Evolutionary conservation across 805 yeast species (phyloP).

Genomic region (Metschnikowia noctiluminum): DNA sequence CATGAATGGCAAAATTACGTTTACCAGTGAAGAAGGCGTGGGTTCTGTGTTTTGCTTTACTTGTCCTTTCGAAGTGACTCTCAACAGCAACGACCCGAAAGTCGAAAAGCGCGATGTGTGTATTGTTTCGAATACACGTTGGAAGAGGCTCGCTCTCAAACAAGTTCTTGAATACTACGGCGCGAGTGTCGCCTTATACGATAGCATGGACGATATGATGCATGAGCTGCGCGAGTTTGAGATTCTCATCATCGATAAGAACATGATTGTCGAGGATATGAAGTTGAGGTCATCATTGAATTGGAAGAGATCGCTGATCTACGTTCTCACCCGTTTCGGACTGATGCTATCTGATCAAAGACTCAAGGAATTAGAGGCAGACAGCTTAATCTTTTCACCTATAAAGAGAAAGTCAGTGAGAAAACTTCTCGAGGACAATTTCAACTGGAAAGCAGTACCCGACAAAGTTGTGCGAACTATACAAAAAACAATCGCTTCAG

Average conservation of each 20-base stretch:
- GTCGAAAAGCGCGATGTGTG: slow-evolving; percentile 21
- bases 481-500: slow-evolving; percentile 1
- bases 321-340: slow-evolving; percentile 30
- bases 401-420: slow-evolving; percentile 25
- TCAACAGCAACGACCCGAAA: slow-evolving; percentile 13
- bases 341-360: slow-evolving; percentile 22
- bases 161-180: slow-evolving; percentile 35
- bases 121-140: slow-evolving; percentile 30
- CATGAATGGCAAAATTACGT: slow-evolving; percentile 47
- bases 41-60: slow-evolving; percentile 46
- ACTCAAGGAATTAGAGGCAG: slow-evolving; percentile 18
- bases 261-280: slow-evolving; percentile 10
- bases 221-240: slow-evolving; percentile 11
- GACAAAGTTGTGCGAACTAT: slow-evolving; percentile 5
- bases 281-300: slow-evolving; percentile 1
- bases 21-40: slow-evolving; percentile 43
- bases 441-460: slow-evolving; percentile 4
- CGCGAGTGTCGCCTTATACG: slow-evolving; percentile 25
- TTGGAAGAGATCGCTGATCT: slow-evolving; percentile 16
- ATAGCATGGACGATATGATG: slow-evolving; percentile 16
- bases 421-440: slow-evolving; percentile 6
- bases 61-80: slow-evolving; percentile 29
- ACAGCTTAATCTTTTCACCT: slow-evolving; percentile 28
- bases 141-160: slow-evolving; percentile 30
- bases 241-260: slow-evolving; percentile 23